Evolutionary conservation across 306 rosid species (phyloP).

Genomic region (Abrus precatorius): DNA sequence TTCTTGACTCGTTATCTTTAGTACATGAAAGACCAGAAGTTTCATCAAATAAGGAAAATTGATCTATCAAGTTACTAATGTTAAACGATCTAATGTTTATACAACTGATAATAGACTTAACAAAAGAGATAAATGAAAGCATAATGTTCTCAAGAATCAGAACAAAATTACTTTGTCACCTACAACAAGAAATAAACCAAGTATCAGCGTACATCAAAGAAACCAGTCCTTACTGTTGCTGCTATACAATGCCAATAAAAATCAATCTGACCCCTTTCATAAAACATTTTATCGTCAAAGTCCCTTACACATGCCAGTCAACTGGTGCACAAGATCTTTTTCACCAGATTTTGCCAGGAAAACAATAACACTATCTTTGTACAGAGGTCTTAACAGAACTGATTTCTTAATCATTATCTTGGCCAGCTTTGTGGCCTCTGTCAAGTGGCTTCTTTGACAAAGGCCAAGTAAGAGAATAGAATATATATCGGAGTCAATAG

Average conservation of each 20-base stretch:
- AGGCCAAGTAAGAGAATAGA: constrained; percentile 72
- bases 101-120: constrained; percentile 8
- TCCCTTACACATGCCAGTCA: constrained; percentile 37
- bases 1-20: neutral
- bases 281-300: constrained; percentile 29
- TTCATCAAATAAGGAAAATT: constrained; percentile 25
- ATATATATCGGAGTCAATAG: constrained; percentile 74
- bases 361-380: constrained; percentile 52
- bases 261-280: constrained; percentile 24
- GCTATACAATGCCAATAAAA: constrained; percentile 23
- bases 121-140: neutral
- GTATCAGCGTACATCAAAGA: constrained; percentile 1
- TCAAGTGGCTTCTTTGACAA: constrained; percentile 57
- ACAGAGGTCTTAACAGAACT: constrained; percentile 57
- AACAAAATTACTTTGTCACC: neutral
- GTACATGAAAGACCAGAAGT: constrained; percentile 1
- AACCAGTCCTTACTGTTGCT: neutral
- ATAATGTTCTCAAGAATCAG: constrained; percentile 12
- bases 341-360: constrained; percentile 64
- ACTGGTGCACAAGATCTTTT: constrained; percentile 58
- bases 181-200: neutral
- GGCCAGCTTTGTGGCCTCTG: constrained; percentile 70
- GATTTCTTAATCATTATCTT: constrained; percentile 73
- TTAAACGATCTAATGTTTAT: neutral
- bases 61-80: neutral